These are phyloP conservation scores for Colletotrichum ledebouriae DNA, from an alignment of 2,329 filamentous ascomycete species.

Conservation along the genomic window DNA sequence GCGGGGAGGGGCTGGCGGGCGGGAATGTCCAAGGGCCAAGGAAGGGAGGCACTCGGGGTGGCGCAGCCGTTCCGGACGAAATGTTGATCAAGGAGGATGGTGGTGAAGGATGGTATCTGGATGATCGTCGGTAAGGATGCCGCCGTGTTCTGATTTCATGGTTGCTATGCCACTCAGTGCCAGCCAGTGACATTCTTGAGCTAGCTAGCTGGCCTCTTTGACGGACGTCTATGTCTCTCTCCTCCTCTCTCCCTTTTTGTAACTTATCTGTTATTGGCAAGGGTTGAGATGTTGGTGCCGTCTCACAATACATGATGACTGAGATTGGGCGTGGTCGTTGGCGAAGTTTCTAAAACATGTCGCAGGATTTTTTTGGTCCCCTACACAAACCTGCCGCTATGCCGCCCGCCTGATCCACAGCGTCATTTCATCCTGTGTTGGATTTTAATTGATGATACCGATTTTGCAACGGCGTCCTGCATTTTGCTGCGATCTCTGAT, in stretches of 20 bases:
- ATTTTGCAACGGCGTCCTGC: neutral
- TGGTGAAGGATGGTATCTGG: neutral
- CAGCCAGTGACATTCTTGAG: too few relatives aligned
- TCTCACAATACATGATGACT: slow-evolving; percentile 9
- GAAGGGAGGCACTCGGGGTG: too few relatives aligned
- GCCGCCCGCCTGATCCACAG: too few relatives aligned
- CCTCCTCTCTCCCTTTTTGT: too few relatives aligned
- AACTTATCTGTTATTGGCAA: neutral
- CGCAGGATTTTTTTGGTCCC: slow-evolving; percentile 16
- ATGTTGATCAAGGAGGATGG: neutral
- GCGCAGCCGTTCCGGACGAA: too few relatives aligned
- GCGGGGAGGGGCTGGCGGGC: too few relatives aligned
- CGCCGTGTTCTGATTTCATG: neutral
- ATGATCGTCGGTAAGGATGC: slow-evolving; percentile 14
- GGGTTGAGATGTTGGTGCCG: slow-evolving; percentile 2
- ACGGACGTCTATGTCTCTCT: too few relatives aligned
- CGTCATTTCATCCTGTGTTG: neutral
- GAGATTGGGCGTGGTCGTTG: neutral
- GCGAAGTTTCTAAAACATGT: slow-evolving; percentile 33
- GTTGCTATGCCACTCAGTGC: neutral
- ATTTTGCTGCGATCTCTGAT: neutral
- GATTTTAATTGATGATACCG: slow-evolving; percentile 8
- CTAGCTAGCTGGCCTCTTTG: too few relatives aligned
- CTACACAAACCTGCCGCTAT: neutral
- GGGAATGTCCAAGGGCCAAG: too few relatives aligned